phyloP scores from a whole-genome alignment of 2,329 filamentous ascomycete genomes.

The Trichoderma endophyticum region DNA sequence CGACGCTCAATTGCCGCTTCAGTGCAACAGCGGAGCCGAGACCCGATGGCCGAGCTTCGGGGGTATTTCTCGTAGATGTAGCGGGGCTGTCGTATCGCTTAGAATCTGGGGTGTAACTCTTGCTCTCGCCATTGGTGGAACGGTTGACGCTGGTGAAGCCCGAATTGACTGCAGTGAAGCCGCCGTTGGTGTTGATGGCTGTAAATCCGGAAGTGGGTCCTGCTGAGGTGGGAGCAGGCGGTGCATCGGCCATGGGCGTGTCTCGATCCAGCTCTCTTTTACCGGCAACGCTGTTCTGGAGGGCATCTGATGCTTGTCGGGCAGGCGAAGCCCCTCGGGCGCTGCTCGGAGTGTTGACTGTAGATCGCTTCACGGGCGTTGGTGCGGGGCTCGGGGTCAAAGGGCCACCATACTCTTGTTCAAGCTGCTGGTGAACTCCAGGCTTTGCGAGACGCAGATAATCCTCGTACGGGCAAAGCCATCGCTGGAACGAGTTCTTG shows the following conservation, averaged over 20 bases:
- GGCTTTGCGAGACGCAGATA: slow-evolving; percentile 89
- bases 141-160: slow-evolving; percentile 67
- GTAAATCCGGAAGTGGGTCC: slow-evolving; percentile 48
- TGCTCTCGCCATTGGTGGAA: slow-evolving; percentile 43
- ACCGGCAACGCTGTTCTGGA: slow-evolving; percentile 47
- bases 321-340: slow-evolving; percentile 66
- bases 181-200: slow-evolving; percentile 57
- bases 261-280: slow-evolving; percentile 48
- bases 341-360: slow-evolving; percentile 56
- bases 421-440: slow-evolving; percentile 92
- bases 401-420: slow-evolving; percentile 88
- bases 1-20: slow-evolving; percentile 72
- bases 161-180: slow-evolving; percentile 72
- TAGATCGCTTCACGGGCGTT: slow-evolving; percentile 67
- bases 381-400: slow-evolving; percentile 71
- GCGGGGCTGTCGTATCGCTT: slow-evolving; percentile 62
- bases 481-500: slow-evolving; percentile 97
- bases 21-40: slow-evolving; percentile 57
- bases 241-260: slow-evolving; percentile 46
- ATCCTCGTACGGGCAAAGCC: slow-evolving; percentile 95
- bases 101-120: slow-evolving; percentile 59
- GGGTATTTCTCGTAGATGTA: slow-evolving; percentile 60
- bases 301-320: slow-evolving; percentile 50
- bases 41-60: slow-evolving; percentile 58
- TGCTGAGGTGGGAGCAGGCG: slow-evolving; percentile 30